phyloP scores from a whole-genome alignment of 2,329 filamentous ascomycete genomes.

The Cladosporium oxysporum region DNA sequence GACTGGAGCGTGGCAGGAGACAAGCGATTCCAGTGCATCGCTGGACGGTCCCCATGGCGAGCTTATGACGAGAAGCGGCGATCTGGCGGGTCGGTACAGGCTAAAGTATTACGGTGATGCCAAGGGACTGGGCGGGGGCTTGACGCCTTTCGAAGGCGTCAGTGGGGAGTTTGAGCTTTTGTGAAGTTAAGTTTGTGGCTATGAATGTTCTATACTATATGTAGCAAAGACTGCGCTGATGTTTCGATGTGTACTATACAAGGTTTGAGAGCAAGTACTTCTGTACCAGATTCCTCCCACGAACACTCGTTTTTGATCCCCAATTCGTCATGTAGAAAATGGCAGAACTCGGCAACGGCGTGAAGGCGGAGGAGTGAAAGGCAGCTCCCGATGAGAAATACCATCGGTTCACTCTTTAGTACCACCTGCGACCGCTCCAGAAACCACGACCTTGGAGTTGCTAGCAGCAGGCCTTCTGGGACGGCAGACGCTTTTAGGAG shows the following conservation, averaged over 20 bases:
- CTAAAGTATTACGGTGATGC: conserved; percentile 82
- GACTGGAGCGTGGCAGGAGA: conserved; percentile 38
- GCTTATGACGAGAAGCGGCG: conserved; percentile 34
- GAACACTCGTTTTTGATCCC: background rate
- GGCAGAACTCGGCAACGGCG: no score
- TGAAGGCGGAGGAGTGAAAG: background rate
- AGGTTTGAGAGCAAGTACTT: background rate
- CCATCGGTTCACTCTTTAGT: background rate
- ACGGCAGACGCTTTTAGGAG: background rate
- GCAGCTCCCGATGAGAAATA: background rate
- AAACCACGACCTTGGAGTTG: background rate
- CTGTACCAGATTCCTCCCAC: background rate
- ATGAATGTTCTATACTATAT: background rate
- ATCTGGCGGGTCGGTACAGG: conserved; percentile 66
- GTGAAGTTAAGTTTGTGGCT: background rate
- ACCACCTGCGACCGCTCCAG: background rate
- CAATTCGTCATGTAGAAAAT: background rate
- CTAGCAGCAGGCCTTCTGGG: background rate
- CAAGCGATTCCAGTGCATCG: conserved; percentile 33
- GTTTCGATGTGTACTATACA: background rate
- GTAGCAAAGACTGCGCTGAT: background rate
- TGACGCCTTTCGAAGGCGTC: conserved; percentile 69
- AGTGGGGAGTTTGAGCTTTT: conserved; percentile 56
- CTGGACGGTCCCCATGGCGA: conserved; percentile 35
- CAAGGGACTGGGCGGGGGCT: conserved; percentile 64